Base-by-base conservation (phyloP, 2,329 filamentous ascomycete species). In the Arachnopeziza araneosa region DNA sequence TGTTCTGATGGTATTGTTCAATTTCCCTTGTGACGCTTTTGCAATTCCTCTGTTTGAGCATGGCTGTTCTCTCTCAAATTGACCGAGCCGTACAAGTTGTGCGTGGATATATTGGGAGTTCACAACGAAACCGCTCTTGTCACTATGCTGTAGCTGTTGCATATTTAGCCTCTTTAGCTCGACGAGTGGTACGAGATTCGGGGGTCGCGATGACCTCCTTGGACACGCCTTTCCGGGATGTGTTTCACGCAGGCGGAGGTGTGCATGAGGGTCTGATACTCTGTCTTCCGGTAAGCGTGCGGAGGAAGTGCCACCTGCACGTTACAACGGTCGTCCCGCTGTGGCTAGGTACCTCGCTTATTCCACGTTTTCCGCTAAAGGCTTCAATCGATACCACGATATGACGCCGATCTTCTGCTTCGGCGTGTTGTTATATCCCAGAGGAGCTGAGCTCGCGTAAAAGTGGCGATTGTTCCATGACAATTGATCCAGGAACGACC, bases 381-480 rank as follows among this genome's bases (percentile, higher is more conserved):
- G 55, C 21, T 52, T 26, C 57, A 59, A 62, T 58, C 62, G 58
- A 62, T 52, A 56, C 48, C 51, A 44, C 50, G 51, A 52, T 44
- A 62, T 60, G 60, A 62, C 58, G 60, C 54, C 53, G 60, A 61
- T 64, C 59, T 54, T 57, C 17, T 59, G 54, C 53, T 55, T 52
- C 36, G 32, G 50, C 58, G 30, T 55, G 3, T 56, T 54, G 30
- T 59, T 30, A 21, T 10, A 64, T 50, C 63, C 63, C 55, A 50
- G 63, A 56, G 60, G 59, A 64, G 63, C 63, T 64, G 63, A 64
- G 56, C 56, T 56, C 52, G 58, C 60, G 63, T 58, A 56, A 59
- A 21, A 59, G 49, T 60, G 60, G 50, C 55, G 58, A 57, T 62
- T 54, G 51, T 58, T 60, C 36, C 36, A 44, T 19, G 36, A 14